phyloP scores from a whole-genome alignment of 495 filamentous ascomycete species.

The Polyplosphaeria fusca region DNA sequence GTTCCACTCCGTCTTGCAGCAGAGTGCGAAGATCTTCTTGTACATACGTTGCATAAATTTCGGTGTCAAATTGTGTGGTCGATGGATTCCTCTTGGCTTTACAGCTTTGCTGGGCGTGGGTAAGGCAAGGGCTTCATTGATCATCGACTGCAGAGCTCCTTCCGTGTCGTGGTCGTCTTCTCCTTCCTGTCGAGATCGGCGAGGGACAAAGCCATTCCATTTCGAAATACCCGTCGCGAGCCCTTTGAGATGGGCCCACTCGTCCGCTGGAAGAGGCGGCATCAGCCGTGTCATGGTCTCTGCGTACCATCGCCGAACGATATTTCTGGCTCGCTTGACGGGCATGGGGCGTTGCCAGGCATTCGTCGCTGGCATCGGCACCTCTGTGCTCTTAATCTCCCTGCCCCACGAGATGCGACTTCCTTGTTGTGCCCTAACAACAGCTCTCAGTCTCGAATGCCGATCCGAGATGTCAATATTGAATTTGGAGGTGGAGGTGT shows the following conservation, averaged over 20 bases:
- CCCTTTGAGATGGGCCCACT: slow-evolving; percentile 61
- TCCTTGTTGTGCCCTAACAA: slow-evolving; percentile 24
- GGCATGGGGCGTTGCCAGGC: slow-evolving; percentile 61
- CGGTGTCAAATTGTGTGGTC: slow-evolving; percentile 18
- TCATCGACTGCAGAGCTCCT: background rate
- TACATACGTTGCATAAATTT: slow-evolving; percentile 31
- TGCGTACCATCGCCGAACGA: slow-evolving; percentile 60
- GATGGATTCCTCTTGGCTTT: slow-evolving; percentile 3
- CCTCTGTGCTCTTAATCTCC: slow-evolving; percentile 43
- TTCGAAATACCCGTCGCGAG: slow-evolving; percentile 53
- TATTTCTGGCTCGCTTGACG: slow-evolving; percentile 52
- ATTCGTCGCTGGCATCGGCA: slow-evolving; percentile 58
- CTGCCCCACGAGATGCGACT: slow-evolving; percentile 8
- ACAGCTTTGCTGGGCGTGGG: slow-evolving; percentile 19
- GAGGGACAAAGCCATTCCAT: slow-evolving; percentile 46
- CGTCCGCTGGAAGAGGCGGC: slow-evolving; percentile 67
- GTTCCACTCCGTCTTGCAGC: slow-evolving; percentile 27
- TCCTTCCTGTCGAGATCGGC: no score
- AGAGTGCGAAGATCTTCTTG: slow-evolving; percentile 6
- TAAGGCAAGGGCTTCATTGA: slow-evolving; percentile 3
- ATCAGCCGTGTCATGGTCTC: slow-evolving; percentile 53
- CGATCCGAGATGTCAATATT: slow-evolving; percentile 24
- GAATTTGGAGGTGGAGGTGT: slow-evolving; percentile 37
- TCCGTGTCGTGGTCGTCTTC: no score
- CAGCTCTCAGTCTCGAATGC: slow-evolving; percentile 26